These are phyloP conservation scores for Fraxinus sp. DNA, from an alignment of 305 asterid genomes.

Conservation along the genomic window DNA sequence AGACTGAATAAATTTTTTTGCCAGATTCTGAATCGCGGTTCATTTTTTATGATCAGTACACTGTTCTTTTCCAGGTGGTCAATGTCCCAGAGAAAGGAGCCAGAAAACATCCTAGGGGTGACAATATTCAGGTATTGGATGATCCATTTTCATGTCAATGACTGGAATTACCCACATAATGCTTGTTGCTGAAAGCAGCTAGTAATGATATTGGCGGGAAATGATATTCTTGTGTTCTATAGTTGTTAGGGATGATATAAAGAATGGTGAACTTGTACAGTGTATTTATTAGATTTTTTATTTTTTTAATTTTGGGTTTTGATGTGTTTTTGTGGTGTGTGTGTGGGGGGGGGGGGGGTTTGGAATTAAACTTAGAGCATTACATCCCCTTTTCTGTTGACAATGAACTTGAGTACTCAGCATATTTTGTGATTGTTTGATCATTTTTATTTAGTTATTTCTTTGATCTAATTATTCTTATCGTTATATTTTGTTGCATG, in stretches of 20 bases:
- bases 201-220: background rate
- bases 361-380: background rate
- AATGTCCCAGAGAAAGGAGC: slow-evolving; percentile 97
- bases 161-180: background rate
- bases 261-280: background rate
- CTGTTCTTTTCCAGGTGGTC: slow-evolving; percentile 57
- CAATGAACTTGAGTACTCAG: background rate
- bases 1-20: slow-evolving; percentile 3
- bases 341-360: background rate
- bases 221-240: background rate
- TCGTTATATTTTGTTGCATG: background rate
- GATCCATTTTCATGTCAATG: background rate
- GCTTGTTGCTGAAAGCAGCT: background rate
- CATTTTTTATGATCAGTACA: slow-evolving; percentile 20
- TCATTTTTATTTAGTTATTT: background rate
- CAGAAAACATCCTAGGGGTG: slow-evolving; percentile 94
- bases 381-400: background rate
- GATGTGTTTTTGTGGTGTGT: too few species aligned
- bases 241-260: background rate
- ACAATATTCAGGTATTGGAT: slow-evolving; percentile 70
- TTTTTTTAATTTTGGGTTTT: background rate
- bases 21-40: background rate
- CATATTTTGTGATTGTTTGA: background rate
- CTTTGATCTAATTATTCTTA: background rate
- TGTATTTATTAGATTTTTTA: background rate